phyloP scores from a whole-genome alignment of 257 asterid species.

The Vinca minor region DNA sequence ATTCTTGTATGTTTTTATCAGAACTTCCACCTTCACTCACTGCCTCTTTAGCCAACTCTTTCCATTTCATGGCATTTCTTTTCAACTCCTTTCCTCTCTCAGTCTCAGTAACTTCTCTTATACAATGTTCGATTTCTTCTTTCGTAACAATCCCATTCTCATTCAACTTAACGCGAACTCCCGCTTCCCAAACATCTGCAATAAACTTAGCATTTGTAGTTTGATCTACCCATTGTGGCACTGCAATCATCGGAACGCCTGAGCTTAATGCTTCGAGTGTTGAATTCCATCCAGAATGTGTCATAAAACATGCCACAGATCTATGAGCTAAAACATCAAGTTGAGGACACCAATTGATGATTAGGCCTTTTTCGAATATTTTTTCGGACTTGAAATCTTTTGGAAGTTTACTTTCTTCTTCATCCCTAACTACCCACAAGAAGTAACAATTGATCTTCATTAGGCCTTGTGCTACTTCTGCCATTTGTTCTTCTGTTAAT shows the following conservation, averaged over 20 bases:
- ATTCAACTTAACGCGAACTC: slow-evolving; percentile 10
- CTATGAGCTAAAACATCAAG: slow-evolving; percentile 24
- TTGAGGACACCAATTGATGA: slow-evolving; percentile 26
- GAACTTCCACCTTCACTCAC: slow-evolving; percentile 32
- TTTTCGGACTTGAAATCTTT: slow-evolving; percentile 6
- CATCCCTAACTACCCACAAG: slow-evolving; percentile 22
- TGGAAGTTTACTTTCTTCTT: slow-evolving; percentile 24
- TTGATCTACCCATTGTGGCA: slow-evolving; percentile 20
- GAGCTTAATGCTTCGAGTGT: slow-evolving; percentile 18
- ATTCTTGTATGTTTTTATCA: slow-evolving; percentile 22
- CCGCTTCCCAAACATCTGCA: slow-evolving; percentile 21
- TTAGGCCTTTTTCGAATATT: slow-evolving; percentile 12
- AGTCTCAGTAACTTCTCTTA: slow-evolving; percentile 15
- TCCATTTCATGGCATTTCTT: slow-evolving; percentile 19
- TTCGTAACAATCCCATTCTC: slow-evolving; percentile 11
- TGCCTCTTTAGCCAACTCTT: slow-evolving; percentile 20
- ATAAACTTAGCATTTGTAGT: slow-evolving; percentile 21
- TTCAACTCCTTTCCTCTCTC: slow-evolving; percentile 12
- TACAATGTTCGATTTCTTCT: slow-evolving; percentile 15
- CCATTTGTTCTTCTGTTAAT: slow-evolving; percentile 21
- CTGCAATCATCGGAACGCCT: slow-evolving; percentile 22
- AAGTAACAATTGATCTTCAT: slow-evolving; percentile 7
- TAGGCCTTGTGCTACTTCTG: slow-evolving; percentile 16
- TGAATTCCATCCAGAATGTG: slow-evolving; percentile 27
- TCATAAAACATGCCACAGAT: slow-evolving; percentile 18